A percentile compares a stretch with the other conserved stretches of the same genome.
These are phyloP conservation scores for Penstemon eatonii DNA, from an alignment of 257 asterid species.

Conservation along the genomic window DNA sequence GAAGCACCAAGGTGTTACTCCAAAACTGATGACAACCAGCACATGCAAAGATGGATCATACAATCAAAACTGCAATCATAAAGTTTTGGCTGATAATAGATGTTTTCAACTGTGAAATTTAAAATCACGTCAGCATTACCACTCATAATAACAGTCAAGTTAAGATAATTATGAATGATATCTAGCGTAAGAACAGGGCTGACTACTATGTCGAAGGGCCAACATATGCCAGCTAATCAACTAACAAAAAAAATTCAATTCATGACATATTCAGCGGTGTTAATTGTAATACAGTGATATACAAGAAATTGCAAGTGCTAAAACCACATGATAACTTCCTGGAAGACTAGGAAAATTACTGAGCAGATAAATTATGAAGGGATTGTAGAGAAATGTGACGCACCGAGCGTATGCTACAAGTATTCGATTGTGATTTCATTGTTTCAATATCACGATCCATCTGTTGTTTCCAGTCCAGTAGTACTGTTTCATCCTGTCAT, in stretches of 20 bases:
- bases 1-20: conserved; percentile 2
- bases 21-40: conserved; percentile 11
- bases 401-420: conserved; percentile 68
- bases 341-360: background rate
- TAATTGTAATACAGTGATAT: background rate
- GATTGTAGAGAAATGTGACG: conserved; percentile 31
- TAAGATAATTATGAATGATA: background rate
- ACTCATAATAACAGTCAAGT: background rate
- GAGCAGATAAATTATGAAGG: conserved; percentile 1
- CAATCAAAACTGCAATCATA: background rate
- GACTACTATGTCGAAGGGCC: conserved; percentile 11
- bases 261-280: background rate
- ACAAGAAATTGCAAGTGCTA: background rate
- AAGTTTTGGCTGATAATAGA: background rate
- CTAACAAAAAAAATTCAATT: background rate
- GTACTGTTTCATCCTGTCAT: conserved; percentile 71
- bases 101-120: conserved; percentile 14
- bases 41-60: background rate
- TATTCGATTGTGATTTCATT: conserved; percentile 77
- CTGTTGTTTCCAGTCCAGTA: conserved; percentile 83
- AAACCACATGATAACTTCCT: background rate
- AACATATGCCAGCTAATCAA: conserved; percentile 7
- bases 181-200: background rate
- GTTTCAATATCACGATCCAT: conserved; percentile 85
- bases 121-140: conserved; percentile 15